These are phyloP conservation scores for Candida silvicultrix DNA, from an alignment of 805 yeast species.

Conservation along the genomic window DNA sequence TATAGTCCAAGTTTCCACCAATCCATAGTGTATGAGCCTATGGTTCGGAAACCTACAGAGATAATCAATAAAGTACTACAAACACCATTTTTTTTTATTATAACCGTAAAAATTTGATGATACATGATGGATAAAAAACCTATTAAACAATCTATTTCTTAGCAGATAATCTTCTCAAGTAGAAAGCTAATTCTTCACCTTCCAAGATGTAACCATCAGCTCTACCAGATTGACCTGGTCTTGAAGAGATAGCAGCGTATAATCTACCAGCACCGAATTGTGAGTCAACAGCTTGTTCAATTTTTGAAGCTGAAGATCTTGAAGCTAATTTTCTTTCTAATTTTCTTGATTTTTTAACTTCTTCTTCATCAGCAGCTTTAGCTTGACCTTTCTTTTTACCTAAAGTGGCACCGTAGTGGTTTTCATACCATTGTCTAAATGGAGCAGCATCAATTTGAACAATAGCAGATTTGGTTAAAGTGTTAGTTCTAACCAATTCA, in stretches of 20 bases:
- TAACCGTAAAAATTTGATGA: slow-evolving; percentile 11
- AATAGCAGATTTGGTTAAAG: slow-evolving; percentile 97
- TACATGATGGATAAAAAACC: slow-evolving; percentile 15
- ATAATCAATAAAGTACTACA: neutral
- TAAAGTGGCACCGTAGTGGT: slow-evolving; percentile 91
- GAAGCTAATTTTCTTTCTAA: slow-evolving; percentile 90
- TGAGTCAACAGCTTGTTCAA: slow-evolving; percentile 86
- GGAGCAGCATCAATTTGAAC: slow-evolving; percentile 99
- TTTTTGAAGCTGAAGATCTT: slow-evolving; percentile 78
- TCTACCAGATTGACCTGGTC: slow-evolving; percentile 99
- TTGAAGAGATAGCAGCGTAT: slow-evolving; percentile 96
- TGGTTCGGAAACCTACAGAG: no score
- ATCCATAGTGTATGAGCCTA: no score
- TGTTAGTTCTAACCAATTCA: slow-evolving; percentile 99
- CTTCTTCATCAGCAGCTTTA: slow-evolving; percentile 45
- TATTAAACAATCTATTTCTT: slow-evolving; percentile 66
- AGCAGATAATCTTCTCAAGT: slow-evolving; percentile 99
- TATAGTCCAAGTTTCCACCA: no score
- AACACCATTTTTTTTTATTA: slow-evolving; percentile 1
- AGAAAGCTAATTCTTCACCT: slow-evolving; percentile 99
- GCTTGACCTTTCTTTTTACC: slow-evolving; percentile 72
- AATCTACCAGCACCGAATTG: slow-evolving; percentile 99
- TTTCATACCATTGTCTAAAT: slow-evolving; percentile 98
- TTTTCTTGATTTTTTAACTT: slow-evolving; percentile 63
- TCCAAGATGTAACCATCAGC: slow-evolving; percentile 99